phyloP scores from a whole-genome alignment of 345 rosid species.

The Anacardium occidentale region DNA sequence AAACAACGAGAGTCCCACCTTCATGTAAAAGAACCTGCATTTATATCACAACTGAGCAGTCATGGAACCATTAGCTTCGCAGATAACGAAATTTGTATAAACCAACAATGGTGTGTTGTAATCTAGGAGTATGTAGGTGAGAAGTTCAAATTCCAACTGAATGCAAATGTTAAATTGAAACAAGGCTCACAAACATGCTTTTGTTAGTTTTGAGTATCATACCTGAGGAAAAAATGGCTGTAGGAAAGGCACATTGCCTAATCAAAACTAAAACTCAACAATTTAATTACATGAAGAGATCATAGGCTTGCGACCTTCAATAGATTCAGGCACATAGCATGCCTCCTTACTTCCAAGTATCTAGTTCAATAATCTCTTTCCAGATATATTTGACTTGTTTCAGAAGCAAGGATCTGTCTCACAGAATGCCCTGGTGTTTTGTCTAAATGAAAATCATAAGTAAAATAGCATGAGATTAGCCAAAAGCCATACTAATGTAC shows the following conservation, averaged over 20 bases:
- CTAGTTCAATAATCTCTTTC: background rate
- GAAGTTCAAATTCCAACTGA: background rate
- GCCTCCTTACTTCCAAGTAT: background rate
- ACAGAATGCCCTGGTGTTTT: background rate
- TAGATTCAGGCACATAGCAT: too few species aligned
- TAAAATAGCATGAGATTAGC: too few species aligned
- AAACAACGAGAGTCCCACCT: slow-evolving; percentile 90
- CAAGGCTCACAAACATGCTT: background rate
- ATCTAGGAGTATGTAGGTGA: background rate
- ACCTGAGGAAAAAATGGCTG: background rate
- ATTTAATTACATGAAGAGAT: background rate
- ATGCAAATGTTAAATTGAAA: background rate
- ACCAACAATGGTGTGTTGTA: background rate
- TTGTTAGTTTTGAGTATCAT: background rate
- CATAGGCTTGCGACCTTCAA: background rate
- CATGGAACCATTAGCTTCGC: background rate
- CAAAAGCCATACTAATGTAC: background rate
- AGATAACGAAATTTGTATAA: background rate
- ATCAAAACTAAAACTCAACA: background rate
- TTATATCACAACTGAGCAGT: background rate
- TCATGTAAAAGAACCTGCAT: slow-evolving; percentile 88
- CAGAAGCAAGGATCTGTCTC: background rate
- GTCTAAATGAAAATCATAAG: background rate
- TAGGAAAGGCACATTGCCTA: background rate
- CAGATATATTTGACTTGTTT: background rate